Evolutionary conservation across 352 stramenopile species (phyloP).

Genomic region (Aphanomyces euteiches): DNA sequence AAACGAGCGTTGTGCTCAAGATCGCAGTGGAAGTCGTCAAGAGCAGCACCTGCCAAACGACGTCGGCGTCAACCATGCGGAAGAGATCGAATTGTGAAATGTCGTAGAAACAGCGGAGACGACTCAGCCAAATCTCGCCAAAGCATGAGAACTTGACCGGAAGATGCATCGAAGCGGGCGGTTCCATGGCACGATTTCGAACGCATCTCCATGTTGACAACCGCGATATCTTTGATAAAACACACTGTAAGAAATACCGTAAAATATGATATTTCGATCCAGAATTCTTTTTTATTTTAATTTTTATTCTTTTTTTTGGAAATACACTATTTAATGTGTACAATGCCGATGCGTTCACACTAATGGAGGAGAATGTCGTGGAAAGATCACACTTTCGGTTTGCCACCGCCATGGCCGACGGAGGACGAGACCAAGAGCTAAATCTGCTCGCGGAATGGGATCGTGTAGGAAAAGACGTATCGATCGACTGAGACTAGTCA

Average conservation of each 20-base stretch:
- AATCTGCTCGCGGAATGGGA: conserved; percentile 10
- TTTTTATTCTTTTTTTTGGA: conserved; percentile 2
- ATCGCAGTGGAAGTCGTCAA: conserved; percentile 53
- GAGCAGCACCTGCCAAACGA: conserved; percentile 71
- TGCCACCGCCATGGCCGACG: background rate
- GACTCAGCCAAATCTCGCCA: too few species aligned
- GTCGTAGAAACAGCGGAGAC: too few species aligned
- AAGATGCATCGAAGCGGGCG: too few species aligned
- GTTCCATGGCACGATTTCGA: too few species aligned
- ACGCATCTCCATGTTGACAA: too few species aligned
- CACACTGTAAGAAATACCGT: background rate
- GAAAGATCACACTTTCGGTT: too few species aligned
- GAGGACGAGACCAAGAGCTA: conserved; percentile 11
- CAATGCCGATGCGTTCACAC: background rate
- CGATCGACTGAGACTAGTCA: background rate
- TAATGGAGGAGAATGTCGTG: background rate
- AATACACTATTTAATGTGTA: conserved; percentile 10
- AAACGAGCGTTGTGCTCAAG: conserved; percentile 55
- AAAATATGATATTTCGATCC: conserved; percentile 1
- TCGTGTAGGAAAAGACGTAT: background rate
- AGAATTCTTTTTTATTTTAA: background rate
- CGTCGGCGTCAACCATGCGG: background rate
- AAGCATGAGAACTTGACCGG: too few species aligned
- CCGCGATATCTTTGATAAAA: too few species aligned
- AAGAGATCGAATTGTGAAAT: background rate